Base-by-base conservation (phyloP, 2,329 filamentous ascomycete species). In the Sordariomycetes sp. region DNA sequence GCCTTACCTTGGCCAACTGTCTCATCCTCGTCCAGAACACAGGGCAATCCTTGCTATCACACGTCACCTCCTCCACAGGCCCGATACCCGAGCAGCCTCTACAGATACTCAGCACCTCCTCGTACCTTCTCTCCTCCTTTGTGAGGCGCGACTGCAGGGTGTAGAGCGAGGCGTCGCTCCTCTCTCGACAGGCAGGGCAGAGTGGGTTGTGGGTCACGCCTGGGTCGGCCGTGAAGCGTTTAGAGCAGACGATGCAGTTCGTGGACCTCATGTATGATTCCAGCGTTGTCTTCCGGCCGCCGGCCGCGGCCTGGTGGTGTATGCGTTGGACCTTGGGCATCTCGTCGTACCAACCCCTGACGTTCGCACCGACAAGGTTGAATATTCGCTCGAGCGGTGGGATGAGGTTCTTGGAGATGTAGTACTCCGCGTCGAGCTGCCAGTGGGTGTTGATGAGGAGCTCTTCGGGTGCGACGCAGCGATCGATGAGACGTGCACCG, bases 321-420 rank as follows among this genome's bases (percentile, higher is more conserved):
- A 90, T 75, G 8, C 82, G 79, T 50, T 87, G 83, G 15, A 92
- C 69, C 54, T 93, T 94, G 30, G 90, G 90, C 86, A 96, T 93
- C 58, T 95, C 87, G 42, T 94, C 86, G 50, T 87, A 96, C 92
- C 92, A 98, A 39, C 76, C 72, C 14, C 84, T 67, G 1, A 96
- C 84, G 52, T 92, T 94, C 21, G 87, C 92, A 6, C 92, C 92
- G 3, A 96, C 84, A 3, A 98, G 79, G 49, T 92, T 94, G 64
- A 98, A 95, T 43, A 98, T 95, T 19, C 92, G 80, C 57, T 96
- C 90, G 1, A 98, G 70, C 1, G 92, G 92, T 6, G 92, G 92
- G 32, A 98, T 93, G 8, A 98, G 54, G 52, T 95, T 96, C 63
- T 95, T 96, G 14, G 74, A 77, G 48, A 98, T 96, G 63, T 98